Base-by-base conservation (phyloP, 2,329 filamentous ascomycete species). In the Rhinocladiella similis region DNA sequence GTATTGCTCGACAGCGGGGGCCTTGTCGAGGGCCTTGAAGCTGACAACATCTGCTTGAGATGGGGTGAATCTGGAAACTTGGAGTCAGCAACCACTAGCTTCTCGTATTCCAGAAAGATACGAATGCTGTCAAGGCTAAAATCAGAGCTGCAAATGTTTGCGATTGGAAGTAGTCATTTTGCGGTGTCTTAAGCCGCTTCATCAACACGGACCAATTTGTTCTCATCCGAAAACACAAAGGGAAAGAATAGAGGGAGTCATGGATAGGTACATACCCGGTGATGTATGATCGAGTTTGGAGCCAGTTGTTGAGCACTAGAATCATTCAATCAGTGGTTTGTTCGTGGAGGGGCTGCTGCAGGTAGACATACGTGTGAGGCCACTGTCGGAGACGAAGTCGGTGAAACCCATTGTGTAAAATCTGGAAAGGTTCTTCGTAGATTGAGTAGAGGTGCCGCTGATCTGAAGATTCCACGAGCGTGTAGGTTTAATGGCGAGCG, bases 1-100 rank as follows among this genome's bases (percentile, higher is more conserved):
- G 86, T 89, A 96, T 83, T 96, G 96, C 76, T 83, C 81, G 70
- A 88, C 84, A 67, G 88, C 86, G 69, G 94, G 94, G 59, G 85
- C 77, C 68, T 82, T 78, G 72, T 82, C 86, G 75, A 97, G 77
- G 71, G 89, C 89, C 86, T 97, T 96, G 89, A 89, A 97, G 80
- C 86, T 86, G 77, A 88, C 89, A 71, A 95, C 93, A 82, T 99
- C 94, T 79, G 94, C 94, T 83, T 99, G 94, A 69, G 90, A 90
- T 70, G 92, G 88, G 63, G 76, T 71, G 72, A 84, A 79, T 71
- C 85, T 87, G 47, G 38, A 53, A 43, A 47, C 10, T 12, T 22
- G 20, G 9, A n/a, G 62, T 64, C 38, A 64, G 60, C 48, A 27
- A 42, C 14, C 10, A n/a, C 33, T 3, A 18, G 49, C 25, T 33